Evolutionary conservation across 495 filamentous ascomycete species (phyloP).

Genomic region (Podospora sp.): DNA sequence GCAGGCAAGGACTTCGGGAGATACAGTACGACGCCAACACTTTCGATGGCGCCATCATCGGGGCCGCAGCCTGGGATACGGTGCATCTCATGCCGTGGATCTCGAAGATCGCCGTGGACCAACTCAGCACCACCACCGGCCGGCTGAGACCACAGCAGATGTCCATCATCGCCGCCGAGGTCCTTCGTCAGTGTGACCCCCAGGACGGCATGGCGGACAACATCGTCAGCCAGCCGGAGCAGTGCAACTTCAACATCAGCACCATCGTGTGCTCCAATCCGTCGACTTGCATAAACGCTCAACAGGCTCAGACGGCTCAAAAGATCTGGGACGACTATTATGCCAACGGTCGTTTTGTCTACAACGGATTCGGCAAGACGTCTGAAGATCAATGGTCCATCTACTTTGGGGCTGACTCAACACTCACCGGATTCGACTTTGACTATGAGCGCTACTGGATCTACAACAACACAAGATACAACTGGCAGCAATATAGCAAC

Average conservation of each 20-base stretch:
- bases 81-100: slow-evolving; percentile 55
- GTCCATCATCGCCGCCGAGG: slow-evolving; percentile 56
- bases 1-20: slow-evolving; percentile 58
- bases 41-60: slow-evolving; percentile 66
- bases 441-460: slow-evolving; percentile 44
- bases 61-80: slow-evolving; percentile 44
- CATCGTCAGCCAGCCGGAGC: slow-evolving; percentile 63
- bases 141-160: slow-evolving; percentile 58
- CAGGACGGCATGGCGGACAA: slow-evolving; percentile 65
- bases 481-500: slow-evolving; percentile 41
- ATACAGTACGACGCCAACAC: slow-evolving; percentile 56
- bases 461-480: slow-evolving; percentile 45
- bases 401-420: slow-evolving; percentile 30
- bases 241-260: slow-evolving; percentile 60
- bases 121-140: slow-evolving; percentile 45
- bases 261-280: slow-evolving; percentile 55
- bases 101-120: slow-evolving; percentile 41
- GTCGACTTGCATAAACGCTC: slow-evolving; percentile 54
- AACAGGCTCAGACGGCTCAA: slow-evolving; percentile 58
- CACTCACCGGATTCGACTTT: slow-evolving; percentile 37
- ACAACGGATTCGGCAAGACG: slow-evolving; percentile 49
- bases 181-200: slow-evolving; percentile 66
- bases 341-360: slow-evolving; percentile 52
- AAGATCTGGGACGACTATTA: slow-evolving; percentile 57
- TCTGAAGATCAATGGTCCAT: slow-evolving; percentile 37